A percentile compares a stretch with the other conserved stretches of the same genome.
Conservation (phyloP, 1,284 basidiomycete genomes). For the Melanopsichium pennsylvanicum region DNA sequence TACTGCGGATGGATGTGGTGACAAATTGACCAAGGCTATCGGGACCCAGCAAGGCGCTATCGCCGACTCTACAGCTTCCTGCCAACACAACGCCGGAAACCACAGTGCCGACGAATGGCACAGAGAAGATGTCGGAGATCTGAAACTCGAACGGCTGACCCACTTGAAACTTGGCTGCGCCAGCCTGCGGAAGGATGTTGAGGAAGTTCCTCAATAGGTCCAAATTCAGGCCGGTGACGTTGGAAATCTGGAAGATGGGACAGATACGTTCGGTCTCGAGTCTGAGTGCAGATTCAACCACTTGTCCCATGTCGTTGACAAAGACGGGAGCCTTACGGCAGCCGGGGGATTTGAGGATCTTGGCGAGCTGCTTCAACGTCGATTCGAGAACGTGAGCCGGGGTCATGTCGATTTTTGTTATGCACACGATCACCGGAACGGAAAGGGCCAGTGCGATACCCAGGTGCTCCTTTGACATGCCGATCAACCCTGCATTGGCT, state of each 20-base stretch:
- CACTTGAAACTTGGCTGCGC: slow-evolving; percentile 58
- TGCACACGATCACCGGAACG: slow-evolving; percentile 90
- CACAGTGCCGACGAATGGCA: slow-evolving; percentile 93
- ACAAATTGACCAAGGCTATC: slow-evolving; percentile 91
- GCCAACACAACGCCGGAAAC: slow-evolving; percentile 84
- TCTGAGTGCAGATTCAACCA: slow-evolving; percentile 55
- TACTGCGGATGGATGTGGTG: slow-evolving; percentile 82
- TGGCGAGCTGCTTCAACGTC: slow-evolving; percentile 89
- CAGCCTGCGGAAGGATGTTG: slow-evolving; percentile 63
- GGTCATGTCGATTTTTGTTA: slow-evolving; percentile 99
- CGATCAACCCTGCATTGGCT: slow-evolving; percentile 90
- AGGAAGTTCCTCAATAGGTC: slow-evolving; percentile 70
- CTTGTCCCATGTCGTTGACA: slow-evolving; percentile 47
- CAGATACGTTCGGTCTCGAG: slow-evolving; percentile 72
- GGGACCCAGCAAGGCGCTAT: slow-evolving; percentile 85
- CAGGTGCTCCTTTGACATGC: slow-evolving; percentile 93
- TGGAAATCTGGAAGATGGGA: slow-evolving; percentile 91
- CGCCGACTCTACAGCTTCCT: slow-evolving; percentile 67
- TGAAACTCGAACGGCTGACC: slow-evolving; percentile 82
- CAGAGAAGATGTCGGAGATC: slow-evolving; percentile 70
- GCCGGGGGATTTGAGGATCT: slow-evolving; percentile 91
- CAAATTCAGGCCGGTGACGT: slow-evolving; percentile 92
- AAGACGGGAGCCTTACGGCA: slow-evolving; percentile 70
- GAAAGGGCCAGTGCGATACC: slow-evolving; percentile 92
- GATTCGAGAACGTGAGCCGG: slow-evolving; percentile 87